A percentile compares a stretch with the other conserved stretches of the same genome.
Conservation (phyloP, 305 asterid species). For the Solanum hybrid region DNA sequence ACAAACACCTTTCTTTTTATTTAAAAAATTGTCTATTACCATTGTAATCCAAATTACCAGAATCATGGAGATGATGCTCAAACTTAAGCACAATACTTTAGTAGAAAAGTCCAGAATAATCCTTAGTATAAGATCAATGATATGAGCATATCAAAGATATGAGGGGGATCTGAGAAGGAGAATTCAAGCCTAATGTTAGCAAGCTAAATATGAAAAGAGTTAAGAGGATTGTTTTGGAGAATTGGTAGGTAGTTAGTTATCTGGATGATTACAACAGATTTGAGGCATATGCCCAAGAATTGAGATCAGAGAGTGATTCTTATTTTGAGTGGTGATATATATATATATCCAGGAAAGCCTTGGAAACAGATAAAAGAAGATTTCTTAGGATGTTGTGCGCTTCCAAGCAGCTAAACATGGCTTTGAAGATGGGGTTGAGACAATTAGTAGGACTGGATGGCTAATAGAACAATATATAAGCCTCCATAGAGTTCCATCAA, state of each 20-base stretch:
- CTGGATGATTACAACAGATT: neutral
- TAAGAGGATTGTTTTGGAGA: neutral
- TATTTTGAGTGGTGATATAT: neutral
- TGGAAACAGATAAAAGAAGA: neutral
- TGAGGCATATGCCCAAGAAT: neutral
- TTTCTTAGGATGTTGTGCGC: neutral
- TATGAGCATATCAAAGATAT: neutral
- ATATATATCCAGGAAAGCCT: neutral
- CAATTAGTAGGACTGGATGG: neutral
- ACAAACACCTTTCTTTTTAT: neutral
- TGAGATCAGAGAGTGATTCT: neutral
- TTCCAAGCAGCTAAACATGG: neutral
- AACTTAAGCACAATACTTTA: neutral
- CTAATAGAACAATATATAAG: neutral
- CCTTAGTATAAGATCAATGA: neutral
- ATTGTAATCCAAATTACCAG: neutral
- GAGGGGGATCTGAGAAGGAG: neutral
- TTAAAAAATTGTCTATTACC: neutral
- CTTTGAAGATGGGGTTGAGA: neutral
- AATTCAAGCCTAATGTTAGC: neutral
- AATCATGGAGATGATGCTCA: neutral
- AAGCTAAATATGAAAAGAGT: neutral
- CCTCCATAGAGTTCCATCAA: too few species aligned
- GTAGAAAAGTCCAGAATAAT: neutral
- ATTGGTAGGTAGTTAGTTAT: neutral